Evolutionary conservation across 2,329 filamentous ascomycete genomes (phyloP).

Genomic region (Ophiosphaerella korrae): DNA sequence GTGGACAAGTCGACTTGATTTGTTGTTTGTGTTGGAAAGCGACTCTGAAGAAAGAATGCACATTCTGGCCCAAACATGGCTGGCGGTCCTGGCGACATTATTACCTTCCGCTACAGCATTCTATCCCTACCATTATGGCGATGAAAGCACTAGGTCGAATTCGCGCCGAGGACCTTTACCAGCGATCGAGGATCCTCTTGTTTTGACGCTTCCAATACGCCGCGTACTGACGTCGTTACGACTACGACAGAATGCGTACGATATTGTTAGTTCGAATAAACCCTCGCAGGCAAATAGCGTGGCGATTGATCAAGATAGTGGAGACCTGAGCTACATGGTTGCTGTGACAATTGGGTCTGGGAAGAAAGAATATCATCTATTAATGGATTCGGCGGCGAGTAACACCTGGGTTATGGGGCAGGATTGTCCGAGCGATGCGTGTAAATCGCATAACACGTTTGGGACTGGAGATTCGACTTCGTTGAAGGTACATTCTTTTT

Average conservation of each 20-base stretch:
- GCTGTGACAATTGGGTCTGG: slow-evolving; percentile 56
- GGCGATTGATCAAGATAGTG: slow-evolving; percentile 59
- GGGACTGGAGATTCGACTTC: slow-evolving; percentile 69
- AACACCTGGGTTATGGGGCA: slow-evolving; percentile 85
- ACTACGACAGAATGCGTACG: slow-evolving; percentile 55
- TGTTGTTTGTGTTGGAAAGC: neutral
- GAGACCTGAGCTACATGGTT: slow-evolving; percentile 61
- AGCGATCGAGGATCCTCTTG: slow-evolving; percentile 1
- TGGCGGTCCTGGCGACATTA: slow-evolving; percentile 29
- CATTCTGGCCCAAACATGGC: slow-evolving; percentile 26
- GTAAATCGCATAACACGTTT: slow-evolving; percentile 72
- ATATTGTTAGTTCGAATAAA: slow-evolving; percentile 43
- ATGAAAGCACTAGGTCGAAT: slow-evolving; percentile 4
- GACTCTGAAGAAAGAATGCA: slow-evolving; percentile 27
- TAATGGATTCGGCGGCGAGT: slow-evolving; percentile 61
- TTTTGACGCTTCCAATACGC: slow-evolving; percentile 35
- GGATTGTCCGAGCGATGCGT: slow-evolving; percentile 69
- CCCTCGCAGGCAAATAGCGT: slow-evolving; percentile 52
- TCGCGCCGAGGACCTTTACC: slow-evolving; percentile 11
- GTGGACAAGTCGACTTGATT: neutral
- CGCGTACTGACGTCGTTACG: slow-evolving; percentile 35
- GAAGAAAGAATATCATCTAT: slow-evolving; percentile 57
- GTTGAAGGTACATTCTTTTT: slow-evolving; percentile 49
- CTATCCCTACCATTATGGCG: slow-evolving; percentile 40
- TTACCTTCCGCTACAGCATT: slow-evolving; percentile 38